phyloP scores from a whole-genome alignment of 2,329 filamentous ascomycete species.

The Dactylellina parvicollis region DNA sequence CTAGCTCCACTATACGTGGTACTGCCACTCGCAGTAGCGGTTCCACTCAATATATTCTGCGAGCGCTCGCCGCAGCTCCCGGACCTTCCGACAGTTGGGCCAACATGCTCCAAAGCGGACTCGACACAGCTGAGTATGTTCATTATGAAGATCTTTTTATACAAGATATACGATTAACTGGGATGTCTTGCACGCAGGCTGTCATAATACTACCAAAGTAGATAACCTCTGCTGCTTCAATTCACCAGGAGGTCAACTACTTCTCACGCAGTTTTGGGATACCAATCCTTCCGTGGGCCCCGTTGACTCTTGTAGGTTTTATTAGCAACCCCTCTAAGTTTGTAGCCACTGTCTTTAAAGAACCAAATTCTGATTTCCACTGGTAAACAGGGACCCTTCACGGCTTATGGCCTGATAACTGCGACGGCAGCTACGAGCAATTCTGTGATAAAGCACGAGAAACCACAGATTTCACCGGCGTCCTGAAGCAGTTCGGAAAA shows the following conservation, averaged over 20 bases:
- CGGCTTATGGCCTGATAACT: constrained; percentile 70
- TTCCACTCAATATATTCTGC: constrained; percentile 37
- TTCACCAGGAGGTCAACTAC: constrained; percentile 74
- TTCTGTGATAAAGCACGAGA: constrained; percentile 72
- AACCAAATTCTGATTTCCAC: constrained; percentile 1
- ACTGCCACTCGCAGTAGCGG: constrained; percentile 17
- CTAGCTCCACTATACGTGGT: constrained; percentile 19
- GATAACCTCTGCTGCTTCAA: constrained; percentile 79
- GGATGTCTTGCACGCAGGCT: constrained; percentile 62
- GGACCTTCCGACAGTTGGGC: constrained; percentile 3
- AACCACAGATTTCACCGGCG: constrained; percentile 73
- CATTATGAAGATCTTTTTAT: background rate
- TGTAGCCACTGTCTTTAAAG: background rate
- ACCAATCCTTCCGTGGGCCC: constrained; percentile 72
- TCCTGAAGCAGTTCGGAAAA: constrained; percentile 68
- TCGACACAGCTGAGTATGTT: constrained; percentile 41
- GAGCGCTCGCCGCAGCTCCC: constrained; percentile 10
- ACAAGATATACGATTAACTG: background rate
- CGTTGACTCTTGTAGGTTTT: constrained; percentile 76
- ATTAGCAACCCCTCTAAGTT: constrained; percentile 66
- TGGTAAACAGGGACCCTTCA: constrained; percentile 41
- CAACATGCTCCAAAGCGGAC: constrained; percentile 39
- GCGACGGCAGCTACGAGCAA: constrained; percentile 70
- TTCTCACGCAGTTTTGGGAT: constrained; percentile 84
- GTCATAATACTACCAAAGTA: constrained; percentile 71